These are phyloP conservation scores for Pseudonitzschia multistriata DNA, from an alignment of 108 stramenopile genomes.

Conservation along the genomic window DNA sequence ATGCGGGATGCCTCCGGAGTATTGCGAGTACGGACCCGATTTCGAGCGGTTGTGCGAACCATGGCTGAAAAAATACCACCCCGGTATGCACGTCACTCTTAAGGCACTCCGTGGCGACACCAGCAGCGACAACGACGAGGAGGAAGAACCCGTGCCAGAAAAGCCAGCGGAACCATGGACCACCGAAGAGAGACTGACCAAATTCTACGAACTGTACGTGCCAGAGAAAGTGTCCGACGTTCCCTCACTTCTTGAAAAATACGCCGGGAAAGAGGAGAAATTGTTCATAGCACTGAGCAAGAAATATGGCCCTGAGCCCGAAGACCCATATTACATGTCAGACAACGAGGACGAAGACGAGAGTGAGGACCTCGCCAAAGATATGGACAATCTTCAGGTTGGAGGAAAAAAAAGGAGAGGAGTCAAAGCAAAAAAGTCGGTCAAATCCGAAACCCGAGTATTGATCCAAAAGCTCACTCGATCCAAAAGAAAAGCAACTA, in stretches of 20 bases:
- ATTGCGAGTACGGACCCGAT: slow-evolving; percentile 93
- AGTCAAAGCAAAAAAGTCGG: slow-evolving; percentile 63
- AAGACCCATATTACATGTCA: slow-evolving; percentile 70
- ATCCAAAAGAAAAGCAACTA: slow-evolving; percentile 85
- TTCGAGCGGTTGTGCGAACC: slow-evolving; percentile 81
- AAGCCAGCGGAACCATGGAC: slow-evolving; percentile 75
- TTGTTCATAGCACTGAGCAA: slow-evolving; percentile 77
- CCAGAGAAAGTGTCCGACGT: slow-evolving; percentile 79
- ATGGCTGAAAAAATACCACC: slow-evolving; percentile 71
- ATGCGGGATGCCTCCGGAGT: slow-evolving; percentile 96
- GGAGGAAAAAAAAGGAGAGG: slow-evolving; percentile 73
- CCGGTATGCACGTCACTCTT: slow-evolving; percentile 48
- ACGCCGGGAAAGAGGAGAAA: slow-evolving; percentile 90
- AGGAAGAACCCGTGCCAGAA: slow-evolving; percentile 3
- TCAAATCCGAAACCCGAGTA: slow-evolving; percentile 65
- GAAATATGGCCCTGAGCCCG: slow-evolving; percentile 90
- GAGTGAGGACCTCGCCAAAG: slow-evolving; percentile 33
- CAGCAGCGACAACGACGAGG: slow-evolving; percentile 8
- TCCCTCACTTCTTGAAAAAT: slow-evolving; percentile 74
- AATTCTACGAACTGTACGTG: slow-evolving; percentile 85
- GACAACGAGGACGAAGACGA: slow-evolving; percentile 58
- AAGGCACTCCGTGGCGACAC: slow-evolving; percentile 15
- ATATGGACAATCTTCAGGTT: slow-evolving; percentile 42
- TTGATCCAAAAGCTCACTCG: slow-evolving; percentile 80
- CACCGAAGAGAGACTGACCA: slow-evolving; percentile 62